Base-by-base conservation (phyloP, 148 eudicot species). In the Beta vulgaris region DNA sequence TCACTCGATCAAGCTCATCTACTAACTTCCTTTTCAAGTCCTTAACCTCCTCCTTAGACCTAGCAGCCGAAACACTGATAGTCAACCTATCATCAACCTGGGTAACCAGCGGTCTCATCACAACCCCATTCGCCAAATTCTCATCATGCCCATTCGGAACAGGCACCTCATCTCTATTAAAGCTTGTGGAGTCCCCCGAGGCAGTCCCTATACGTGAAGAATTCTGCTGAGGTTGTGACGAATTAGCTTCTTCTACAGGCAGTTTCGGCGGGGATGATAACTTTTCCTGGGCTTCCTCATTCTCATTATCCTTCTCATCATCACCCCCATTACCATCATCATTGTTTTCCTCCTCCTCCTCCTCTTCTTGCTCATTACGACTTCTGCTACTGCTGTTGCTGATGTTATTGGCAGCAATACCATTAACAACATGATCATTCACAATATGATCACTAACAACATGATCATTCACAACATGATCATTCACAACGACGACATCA, bases 1-100 rank as follows among this genome's bases (percentile, higher is more conserved):
- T 86, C 49, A 92, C 90, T 79, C 84, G 87, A 80, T 88, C 90
- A 75, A 95, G 93, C 89, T 95, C 97, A 72, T 43, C 73, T 72
- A 70, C 73, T 25, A 95, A 76, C 82, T 89, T 90, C 81, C 86
- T 83, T 87, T 78, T 88, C 77, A 92, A 84, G 48, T 82, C 90
- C 19, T 79, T 75, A 63, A 87, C 81, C 68, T 86, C 96, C 29
- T 80, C 72, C 70, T 74, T 88, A 0, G 88, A 79, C 9, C 82
- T 90, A 16, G 84, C 83, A 3, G 79, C 85, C 10, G 72, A 71
- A 36, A 92, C 83, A 77, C 81, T 75, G 61, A 92, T 89, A 69
- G 74, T 90, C 64, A 95, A 77, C 86, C 84, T 81, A 84, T 92
- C 84, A 31, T 89, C 91, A n/a, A 90, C 82, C 64, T 67, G 80